Evolutionary conservation across 1,139 yeast genomes (phyloP).

Genomic region (Sugiyamaella grinbergsii): DNA sequence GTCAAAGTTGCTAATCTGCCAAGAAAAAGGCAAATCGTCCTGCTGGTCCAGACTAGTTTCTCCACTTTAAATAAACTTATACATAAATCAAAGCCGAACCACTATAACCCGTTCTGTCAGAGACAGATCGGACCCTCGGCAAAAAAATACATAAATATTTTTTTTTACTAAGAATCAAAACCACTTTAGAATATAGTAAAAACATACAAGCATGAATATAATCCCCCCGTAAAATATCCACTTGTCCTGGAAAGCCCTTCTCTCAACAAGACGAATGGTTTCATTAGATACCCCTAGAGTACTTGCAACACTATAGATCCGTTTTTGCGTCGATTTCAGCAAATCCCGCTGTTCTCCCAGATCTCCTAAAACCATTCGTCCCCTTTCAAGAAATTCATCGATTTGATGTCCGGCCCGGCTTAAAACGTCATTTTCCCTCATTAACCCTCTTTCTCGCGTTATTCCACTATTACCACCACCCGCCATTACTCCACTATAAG

Average conservation of each 20-base stretch:
- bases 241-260: conserved; percentile 86
- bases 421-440: conserved; percentile 66
- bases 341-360: conserved; percentile 81
- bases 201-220: conserved; percentile 59
- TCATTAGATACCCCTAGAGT: conserved; percentile 87
- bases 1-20: too few relatives aligned
- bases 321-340: conserved; percentile 62
- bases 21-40: too few relatives aligned
- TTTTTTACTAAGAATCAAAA: too few relatives aligned
- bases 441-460: conserved; percentile 60
- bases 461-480: conserved; percentile 27
- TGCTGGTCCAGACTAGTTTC: too few relatives aligned
- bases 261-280: conserved; percentile 79
- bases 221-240: conserved; percentile 83
- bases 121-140: too few relatives aligned
- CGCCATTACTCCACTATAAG: conserved; percentile 47
- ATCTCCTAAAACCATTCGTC: conserved; percentile 82
- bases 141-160: too few relatives aligned
- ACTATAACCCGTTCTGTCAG: too few relatives aligned
- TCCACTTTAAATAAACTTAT: too few relatives aligned
- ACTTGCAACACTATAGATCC: conserved; percentile 66
- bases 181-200: conserved; percentile 69
- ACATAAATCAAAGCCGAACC: too few relatives aligned
- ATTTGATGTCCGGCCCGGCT: conserved; percentile 75
- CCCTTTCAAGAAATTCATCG: conserved; percentile 89